Percentiles rank a stretch among this genome's conserved stretches.
These are phyloP conservation scores for Rhodamnia argentea DNA, from an alignment of 345 rosid genomes.

Conservation along the genomic window DNA sequence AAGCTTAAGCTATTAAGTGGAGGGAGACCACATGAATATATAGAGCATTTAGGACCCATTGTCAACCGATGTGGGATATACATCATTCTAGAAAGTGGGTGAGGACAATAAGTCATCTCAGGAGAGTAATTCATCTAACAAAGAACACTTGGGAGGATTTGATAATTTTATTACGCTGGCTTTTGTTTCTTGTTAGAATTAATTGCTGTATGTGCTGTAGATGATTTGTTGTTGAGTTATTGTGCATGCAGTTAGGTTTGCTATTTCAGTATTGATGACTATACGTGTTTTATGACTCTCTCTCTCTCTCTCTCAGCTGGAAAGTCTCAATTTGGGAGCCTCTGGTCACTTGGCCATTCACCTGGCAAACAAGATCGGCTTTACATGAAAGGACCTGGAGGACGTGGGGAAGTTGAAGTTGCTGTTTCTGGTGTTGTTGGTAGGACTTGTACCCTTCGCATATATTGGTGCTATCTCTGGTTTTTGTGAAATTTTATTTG, in stretches of 20 bases:
- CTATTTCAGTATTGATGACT: background rate
- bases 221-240: background rate
- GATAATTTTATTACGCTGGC: background rate
- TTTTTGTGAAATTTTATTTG: background rate
- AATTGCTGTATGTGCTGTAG: background rate
- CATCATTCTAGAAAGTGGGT: background rate
- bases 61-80: too few relatives aligned
- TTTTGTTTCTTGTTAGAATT: background rate
- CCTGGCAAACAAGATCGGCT: conserved; percentile 76
- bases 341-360: conserved; percentile 63
- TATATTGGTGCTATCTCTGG: background rate
- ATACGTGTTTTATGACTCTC: background rate
- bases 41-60: too few relatives aligned
- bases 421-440: conserved; percentile 95
- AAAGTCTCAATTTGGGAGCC: conserved; percentile 72
- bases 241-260: background rate
- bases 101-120: background rate
- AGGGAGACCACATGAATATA: too few relatives aligned
- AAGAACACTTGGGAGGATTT: background rate
- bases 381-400: conserved; percentile 97
- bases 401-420: conserved; percentile 98
- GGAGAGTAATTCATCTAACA: background rate
- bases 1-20: too few relatives aligned
- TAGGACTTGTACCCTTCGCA: conserved; percentile 8
- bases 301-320: conserved; percentile 38